Evolutionary conservation across 2,329 filamentous ascomycete genomes (phyloP).

Genomic region (Magnaporthiopsis incrustans): DNA sequence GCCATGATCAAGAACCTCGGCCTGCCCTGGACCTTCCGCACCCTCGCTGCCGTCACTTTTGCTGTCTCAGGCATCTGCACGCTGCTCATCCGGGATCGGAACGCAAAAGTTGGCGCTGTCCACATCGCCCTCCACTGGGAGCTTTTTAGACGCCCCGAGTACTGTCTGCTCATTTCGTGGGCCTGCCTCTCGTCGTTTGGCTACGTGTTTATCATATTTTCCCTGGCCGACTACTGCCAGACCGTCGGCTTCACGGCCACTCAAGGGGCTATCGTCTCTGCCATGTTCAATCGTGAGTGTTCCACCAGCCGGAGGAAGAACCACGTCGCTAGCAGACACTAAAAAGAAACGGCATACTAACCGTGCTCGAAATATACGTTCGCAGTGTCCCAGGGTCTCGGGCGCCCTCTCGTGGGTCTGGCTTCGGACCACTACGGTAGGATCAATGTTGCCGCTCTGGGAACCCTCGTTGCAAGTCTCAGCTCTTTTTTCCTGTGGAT

Average conservation of each 20-base stretch:
- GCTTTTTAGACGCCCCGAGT: constrained; percentile 55
- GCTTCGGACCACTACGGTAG: constrained; percentile 63
- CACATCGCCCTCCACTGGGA: constrained; percentile 57
- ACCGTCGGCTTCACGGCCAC: constrained; percentile 57
- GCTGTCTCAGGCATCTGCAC: constrained; percentile 56
- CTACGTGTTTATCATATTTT: constrained; percentile 72
- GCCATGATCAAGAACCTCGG: constrained; percentile 59
- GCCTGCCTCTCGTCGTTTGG: constrained; percentile 65
- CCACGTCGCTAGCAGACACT: not conserved
- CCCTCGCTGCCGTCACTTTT: constrained; percentile 55
- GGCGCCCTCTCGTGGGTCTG: constrained; percentile 64
- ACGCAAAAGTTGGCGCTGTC: constrained; percentile 59
- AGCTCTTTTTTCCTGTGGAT: constrained; percentile 67
- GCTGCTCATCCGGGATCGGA: constrained; percentile 61
- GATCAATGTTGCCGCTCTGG: constrained; percentile 61
- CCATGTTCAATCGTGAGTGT: constrained; percentile 56
- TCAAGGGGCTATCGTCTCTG: constrained; percentile 64
- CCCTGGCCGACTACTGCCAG: constrained; percentile 63
- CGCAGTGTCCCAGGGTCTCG: constrained; percentile 52
- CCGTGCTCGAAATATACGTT: not conserved
- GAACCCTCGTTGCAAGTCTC: constrained; percentile 56
- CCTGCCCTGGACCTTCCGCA: constrained; percentile 58
- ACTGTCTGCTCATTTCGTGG: constrained; percentile 56
- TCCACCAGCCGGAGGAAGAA: constrained; percentile 4
- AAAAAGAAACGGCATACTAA: constrained; percentile 2